Conservation (phyloP, 768 basidiomycete genomes). For the Phylloporus sp. region DNA sequence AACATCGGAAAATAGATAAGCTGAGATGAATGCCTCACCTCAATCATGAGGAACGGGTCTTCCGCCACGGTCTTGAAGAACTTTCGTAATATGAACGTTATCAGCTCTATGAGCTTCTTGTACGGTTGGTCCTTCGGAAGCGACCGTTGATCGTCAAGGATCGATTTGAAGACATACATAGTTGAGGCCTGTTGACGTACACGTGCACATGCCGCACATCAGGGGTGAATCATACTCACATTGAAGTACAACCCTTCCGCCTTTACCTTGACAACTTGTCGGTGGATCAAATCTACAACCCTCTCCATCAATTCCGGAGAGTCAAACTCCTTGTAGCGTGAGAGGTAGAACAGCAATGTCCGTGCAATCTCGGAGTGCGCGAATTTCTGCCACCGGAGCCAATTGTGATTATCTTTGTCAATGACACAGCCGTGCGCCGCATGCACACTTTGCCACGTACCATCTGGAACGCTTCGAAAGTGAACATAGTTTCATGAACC, state of each 20-base stretch:
- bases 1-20: constrained; percentile 18
- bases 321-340: constrained; percentile 78
- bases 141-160: constrained; percentile 76
- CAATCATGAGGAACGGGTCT: constrained; percentile 83
- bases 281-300: constrained; percentile 83
- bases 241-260: constrained; percentile 96
- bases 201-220: constrained; percentile 3
- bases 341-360: constrained; percentile 79
- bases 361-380: constrained; percentile 81
- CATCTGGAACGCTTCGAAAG: constrained; percentile 87
- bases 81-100: constrained; percentile 83
- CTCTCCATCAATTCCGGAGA: constrained; percentile 81
- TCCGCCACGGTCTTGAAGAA: constrained; percentile 92
- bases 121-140: constrained; percentile 74
- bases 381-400: constrained; percentile 63
- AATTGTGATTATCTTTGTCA: constrained; percentile 18
- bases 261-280: constrained; percentile 86
- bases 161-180: constrained; percentile 80
- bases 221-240: constrained; percentile 41
- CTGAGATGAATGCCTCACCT: constrained; percentile 52
- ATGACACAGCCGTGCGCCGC: constrained; percentile 13
- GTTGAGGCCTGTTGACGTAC: constrained; percentile 71
- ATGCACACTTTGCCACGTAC: constrained; percentile 42
- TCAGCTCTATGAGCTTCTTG: constrained; percentile 79
- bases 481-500: constrained; percentile 82